A percentile compares a stretch with the other conserved stretches of the same genome.
These are phyloP conservation scores for Nakazawaea ishiwadae DNA, from an alignment of 805 yeast species.

Conservation along the genomic window DNA sequence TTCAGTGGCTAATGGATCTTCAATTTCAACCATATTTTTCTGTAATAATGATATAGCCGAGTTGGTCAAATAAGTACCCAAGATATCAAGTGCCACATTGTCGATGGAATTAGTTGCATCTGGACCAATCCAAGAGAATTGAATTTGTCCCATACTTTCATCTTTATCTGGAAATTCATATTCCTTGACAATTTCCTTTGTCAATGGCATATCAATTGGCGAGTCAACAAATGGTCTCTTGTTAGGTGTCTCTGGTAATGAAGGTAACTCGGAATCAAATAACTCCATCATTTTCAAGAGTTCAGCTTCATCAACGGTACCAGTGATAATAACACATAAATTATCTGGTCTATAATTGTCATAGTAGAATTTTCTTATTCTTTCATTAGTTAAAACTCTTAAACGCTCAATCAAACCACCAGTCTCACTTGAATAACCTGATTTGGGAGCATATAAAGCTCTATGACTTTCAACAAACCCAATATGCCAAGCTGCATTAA, in stretches of 20 bases:
- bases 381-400: slow-evolving; percentile 65
- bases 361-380: slow-evolving; percentile 72
- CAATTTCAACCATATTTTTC: slow-evolving; percentile 70
- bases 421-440: slow-evolving; percentile 90
- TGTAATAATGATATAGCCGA: slow-evolving; percentile 74
- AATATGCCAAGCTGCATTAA: slow-evolving; percentile 69
- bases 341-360: slow-evolving; percentile 77
- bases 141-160: slow-evolving; percentile 74
- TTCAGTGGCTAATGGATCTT: slow-evolving; percentile 74
- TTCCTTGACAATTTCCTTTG: slow-evolving; percentile 35
- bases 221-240: slow-evolving; percentile 82
- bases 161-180: slow-evolving; percentile 87
- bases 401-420: slow-evolving; percentile 85
- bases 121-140: slow-evolving; percentile 83
- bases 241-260: slow-evolving; percentile 30
- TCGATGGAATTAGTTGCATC: slow-evolving; percentile 41
- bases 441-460: slow-evolving; percentile 45
- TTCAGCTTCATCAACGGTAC: slow-evolving; percentile 75
- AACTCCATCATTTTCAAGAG: slow-evolving; percentile 52
- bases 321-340: slow-evolving; percentile 77
- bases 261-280: slow-evolving; percentile 57
- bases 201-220: slow-evolving; percentile 36
- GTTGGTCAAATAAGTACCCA: slow-evolving; percentile 72
- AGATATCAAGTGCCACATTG: slow-evolving; percentile 65
- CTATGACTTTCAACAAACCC: slow-evolving; percentile 57